Conservation (phyloP, 2,329 filamentous ascomycete genomes). For the Monosporascus ibericus region DNA sequence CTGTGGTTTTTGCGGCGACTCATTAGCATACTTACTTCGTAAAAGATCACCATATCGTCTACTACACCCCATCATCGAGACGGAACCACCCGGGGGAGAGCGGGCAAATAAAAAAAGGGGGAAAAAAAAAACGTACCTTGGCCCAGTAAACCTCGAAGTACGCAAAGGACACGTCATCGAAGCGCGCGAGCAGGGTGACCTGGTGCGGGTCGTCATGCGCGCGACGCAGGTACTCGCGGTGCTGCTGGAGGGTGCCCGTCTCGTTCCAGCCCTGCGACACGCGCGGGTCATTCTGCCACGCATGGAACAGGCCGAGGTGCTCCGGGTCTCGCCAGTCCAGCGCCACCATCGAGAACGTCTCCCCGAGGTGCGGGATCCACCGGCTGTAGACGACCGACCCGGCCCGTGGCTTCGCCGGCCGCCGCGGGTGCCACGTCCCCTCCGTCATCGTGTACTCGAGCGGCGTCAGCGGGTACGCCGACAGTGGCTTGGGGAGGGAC, state of each 20-base stretch:
- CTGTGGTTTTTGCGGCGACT: conserved; percentile 18
- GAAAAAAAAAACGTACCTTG: conserved; percentile 33
- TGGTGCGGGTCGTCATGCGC: conserved; percentile 68
- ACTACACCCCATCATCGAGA: no score
- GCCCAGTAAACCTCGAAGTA: conserved; percentile 82
- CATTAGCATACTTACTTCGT: no score
- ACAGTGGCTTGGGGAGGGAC: conserved; percentile 31
- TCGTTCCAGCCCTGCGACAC: conserved; percentile 77
- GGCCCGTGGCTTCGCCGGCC: conserved; percentile 64
- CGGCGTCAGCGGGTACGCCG: conserved; percentile 43
- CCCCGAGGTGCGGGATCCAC: conserved; percentile 68
- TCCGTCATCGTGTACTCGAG: conserved; percentile 40
- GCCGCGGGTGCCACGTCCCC: conserved; percentile 57
- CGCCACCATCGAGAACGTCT: conserved; percentile 73
- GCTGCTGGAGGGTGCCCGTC: conserved; percentile 68
- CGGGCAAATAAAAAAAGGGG: not conserved
- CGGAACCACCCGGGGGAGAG: not conserved
- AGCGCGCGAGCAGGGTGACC: conserved; percentile 62
- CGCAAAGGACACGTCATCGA: conserved; percentile 64
- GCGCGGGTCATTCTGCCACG: conserved; percentile 79
- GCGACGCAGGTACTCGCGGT: conserved; percentile 63
- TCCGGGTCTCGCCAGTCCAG: conserved; percentile 59
- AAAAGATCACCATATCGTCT: no score
- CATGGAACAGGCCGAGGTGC: conserved; percentile 67
- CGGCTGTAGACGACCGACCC: conserved; percentile 70